A percentile compares a stretch with the other conserved stretches of the same genome.
phyloP scores from a whole-genome alignment of 345 rosid genomes.

The Orychophragmus violaceus region DNA sequence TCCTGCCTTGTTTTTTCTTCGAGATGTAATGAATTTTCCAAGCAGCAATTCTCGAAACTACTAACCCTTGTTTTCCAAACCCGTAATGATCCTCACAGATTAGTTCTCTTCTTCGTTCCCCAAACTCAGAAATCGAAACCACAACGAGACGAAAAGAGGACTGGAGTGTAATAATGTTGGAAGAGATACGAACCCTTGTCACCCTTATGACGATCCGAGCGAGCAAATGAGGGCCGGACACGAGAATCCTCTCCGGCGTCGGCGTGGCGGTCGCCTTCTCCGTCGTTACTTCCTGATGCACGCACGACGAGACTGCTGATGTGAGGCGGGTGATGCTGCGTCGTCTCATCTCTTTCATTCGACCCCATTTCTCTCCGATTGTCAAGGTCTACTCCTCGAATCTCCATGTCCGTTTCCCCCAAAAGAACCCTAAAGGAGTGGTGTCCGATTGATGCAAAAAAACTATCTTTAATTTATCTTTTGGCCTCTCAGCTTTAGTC shows the following conservation, averaged over 20 bases:
- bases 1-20: background rate
- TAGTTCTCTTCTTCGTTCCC: background rate
- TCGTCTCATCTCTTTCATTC: constrained; percentile 52
- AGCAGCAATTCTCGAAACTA: no score
- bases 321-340: constrained; percentile 63
- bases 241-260: constrained; percentile 60
- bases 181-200: constrained; percentile 52
- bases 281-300: constrained; percentile 48
- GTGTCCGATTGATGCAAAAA: constrained; percentile 9
- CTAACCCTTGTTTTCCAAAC: no score
- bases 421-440: constrained; percentile 13
- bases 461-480: constrained; percentile 6
- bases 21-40: background rate
- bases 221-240: constrained; percentile 47
- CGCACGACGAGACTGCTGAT: constrained; percentile 85
- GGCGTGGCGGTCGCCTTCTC: constrained; percentile 32
- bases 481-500: background rate
- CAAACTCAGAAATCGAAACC: constrained; percentile 4
- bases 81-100: no score
- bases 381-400: constrained; percentile 4
- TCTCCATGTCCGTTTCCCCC: constrained; percentile 23
- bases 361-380: constrained; percentile 55
- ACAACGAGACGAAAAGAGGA: background rate
- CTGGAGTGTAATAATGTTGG: background rate
- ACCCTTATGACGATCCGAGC: constrained; percentile 53